phyloP scores from a whole-genome alignment of 2,329 filamentous ascomycete species.

The Colletotrichum filicis region DNA sequence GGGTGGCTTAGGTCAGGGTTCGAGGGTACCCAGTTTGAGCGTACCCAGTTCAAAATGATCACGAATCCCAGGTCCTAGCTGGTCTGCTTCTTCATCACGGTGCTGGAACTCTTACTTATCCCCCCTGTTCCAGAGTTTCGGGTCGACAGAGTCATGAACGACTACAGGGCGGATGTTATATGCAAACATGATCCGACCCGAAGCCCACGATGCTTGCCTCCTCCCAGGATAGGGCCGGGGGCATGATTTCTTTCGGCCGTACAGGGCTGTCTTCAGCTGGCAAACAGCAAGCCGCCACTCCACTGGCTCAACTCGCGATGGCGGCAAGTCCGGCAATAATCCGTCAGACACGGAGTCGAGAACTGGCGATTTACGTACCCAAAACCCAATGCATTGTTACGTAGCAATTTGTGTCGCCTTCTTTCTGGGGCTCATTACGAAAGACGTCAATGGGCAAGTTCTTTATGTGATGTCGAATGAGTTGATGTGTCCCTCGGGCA shows the following conservation, averaged over 20 bases:
- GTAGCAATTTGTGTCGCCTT: not conserved
- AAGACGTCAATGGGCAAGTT: not conserved
- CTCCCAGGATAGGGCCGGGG: not conserved
- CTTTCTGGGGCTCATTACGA: not conserved
- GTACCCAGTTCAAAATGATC: not conserved
- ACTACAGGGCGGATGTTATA: not conserved
- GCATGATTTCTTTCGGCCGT: constrained; percentile 4
- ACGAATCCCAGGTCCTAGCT: not conserved
- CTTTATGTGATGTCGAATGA: not conserved
- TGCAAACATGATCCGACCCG: not conserved
- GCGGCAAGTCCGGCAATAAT: not conserved
- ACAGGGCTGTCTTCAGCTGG: not conserved
- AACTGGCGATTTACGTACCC: not conserved
- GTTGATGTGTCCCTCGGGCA: not conserved
- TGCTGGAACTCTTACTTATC: not conserved
- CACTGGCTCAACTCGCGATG: not conserved
- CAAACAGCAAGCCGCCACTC: not conserved
- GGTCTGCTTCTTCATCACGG: not conserved
- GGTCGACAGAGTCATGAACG: not conserved
- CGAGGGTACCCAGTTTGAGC: not conserved
- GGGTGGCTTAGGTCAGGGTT: not conserved
- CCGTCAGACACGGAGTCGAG: constrained; percentile 11
- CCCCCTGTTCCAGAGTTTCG: not conserved
- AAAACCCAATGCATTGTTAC: not conserved
- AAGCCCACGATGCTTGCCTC: not conserved